Percentiles rank a stretch among this genome's conserved stretches.
These are phyloP conservation scores for Saccharomyces hybrid DNA, from an alignment of 1,139 yeast genomes.

Conservation along the genomic window DNA sequence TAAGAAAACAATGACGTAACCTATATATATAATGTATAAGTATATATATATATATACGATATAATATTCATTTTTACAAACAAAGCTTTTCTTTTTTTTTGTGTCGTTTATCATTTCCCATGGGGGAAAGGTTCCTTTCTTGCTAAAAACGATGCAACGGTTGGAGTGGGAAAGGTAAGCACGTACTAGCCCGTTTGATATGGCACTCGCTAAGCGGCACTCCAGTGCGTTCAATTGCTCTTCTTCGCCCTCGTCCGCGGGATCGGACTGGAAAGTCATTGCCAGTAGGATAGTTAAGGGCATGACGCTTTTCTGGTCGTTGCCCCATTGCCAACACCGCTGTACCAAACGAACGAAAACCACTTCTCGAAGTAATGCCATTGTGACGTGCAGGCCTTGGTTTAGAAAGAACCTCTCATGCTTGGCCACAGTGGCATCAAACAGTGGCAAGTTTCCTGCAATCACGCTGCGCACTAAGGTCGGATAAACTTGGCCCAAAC, in stretches of 20 bases:
- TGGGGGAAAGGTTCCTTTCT: conserved; percentile 64
- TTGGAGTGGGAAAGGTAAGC: conserved; percentile 80
- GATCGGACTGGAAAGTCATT: not conserved
- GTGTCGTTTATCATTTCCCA: not conserved
- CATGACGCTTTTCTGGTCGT: conserved; percentile 14
- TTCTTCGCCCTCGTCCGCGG: conserved; percentile 2
- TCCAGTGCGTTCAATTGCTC: conserved; percentile 50
- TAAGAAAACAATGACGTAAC: not conserved
- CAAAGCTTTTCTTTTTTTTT: not conserved
- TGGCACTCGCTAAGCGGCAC: conserved; percentile 62
- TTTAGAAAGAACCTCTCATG: conserved; percentile 48
- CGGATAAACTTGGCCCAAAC: not conserved
- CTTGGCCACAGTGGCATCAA: conserved; percentile 39
- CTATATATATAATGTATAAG: not conserved
- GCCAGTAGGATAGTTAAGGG: conserved; percentile 16
- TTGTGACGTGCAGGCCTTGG: conserved; percentile 55
- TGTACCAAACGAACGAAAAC: conserved; percentile 50
- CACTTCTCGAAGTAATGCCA: conserved; percentile 46
- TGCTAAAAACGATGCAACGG: conserved; percentile 68
- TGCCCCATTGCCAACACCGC: conserved; percentile 34
- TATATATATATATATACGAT: not conserved
- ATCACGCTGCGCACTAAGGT: not conserved
- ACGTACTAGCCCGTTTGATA: conserved; percentile 55
- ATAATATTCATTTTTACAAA: not conserved
- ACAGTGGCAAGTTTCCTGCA: conserved; percentile 49